Percentiles rank a stretch among this genome's conserved stretches.
phyloP scores from a whole-genome alignment of 805 yeast species.

The Wickerhamiella allomyrinae region DNA sequence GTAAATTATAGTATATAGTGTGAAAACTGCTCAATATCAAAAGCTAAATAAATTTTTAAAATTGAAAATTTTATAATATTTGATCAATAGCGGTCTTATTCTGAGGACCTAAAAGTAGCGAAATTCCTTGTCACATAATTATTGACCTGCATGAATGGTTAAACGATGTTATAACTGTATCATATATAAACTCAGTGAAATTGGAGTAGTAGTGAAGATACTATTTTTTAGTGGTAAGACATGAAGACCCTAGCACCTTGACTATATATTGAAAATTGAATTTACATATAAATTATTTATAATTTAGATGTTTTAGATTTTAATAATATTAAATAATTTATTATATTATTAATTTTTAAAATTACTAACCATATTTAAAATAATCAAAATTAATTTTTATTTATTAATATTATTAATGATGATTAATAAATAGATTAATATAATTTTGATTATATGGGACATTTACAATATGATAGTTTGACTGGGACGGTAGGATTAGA shows the following conservation, averaged over 20 bases:
- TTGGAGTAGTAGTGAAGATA: constrained; percentile 6
- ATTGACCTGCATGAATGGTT: constrained; percentile 16
- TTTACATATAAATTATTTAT: constrained; percentile 4
- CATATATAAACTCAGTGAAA: constrained; percentile 7
- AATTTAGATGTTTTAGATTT: neutral
- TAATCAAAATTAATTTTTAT: constrained; percentile 4
- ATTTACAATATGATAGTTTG: constrained; percentile 16
- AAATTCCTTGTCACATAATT: constrained; percentile 18
- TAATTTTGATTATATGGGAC: constrained; percentile 7
- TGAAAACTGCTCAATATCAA: constrained; percentile 17
- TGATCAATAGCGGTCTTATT: constrained; percentile 17
- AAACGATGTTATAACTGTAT: constrained; percentile 15
- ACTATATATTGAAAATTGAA: constrained; percentile 11
- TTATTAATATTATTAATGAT: neutral
- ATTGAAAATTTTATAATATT: constrained; percentile 5
- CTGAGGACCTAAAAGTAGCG: constrained; percentile 19
- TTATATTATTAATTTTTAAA: neutral
- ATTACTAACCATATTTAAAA: constrained; percentile 3
- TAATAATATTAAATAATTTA: neutral
- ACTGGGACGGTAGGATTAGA: constrained; percentile 20
- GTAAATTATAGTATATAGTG: constrained; percentile 15
- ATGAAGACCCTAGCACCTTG: constrained; percentile 17
- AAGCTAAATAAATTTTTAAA: constrained; percentile 8
- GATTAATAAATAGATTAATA: constrained; percentile 1
- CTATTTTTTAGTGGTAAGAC: constrained; percentile 7